Conservation (phyloP, 305 asterid species). For the Andrographis paniculata region DNA sequence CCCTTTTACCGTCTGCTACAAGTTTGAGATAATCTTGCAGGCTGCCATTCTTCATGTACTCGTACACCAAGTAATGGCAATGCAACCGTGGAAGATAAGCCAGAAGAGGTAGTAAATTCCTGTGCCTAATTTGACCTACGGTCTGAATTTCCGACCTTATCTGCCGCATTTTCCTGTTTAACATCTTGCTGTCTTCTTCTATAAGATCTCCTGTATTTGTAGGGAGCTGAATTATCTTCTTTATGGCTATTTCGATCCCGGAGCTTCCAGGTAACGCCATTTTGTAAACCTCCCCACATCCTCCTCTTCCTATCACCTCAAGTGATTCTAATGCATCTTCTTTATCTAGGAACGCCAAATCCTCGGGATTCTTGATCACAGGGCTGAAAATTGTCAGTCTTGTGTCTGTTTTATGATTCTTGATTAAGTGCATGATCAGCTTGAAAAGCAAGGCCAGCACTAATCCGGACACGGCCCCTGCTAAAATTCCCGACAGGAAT, state of each 20-base stretch:
- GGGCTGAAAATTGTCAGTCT: slow-evolving; percentile 57
- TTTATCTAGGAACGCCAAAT: slow-evolving; percentile 58
- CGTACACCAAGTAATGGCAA: slow-evolving; percentile 69
- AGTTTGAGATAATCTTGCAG: slow-evolving; percentile 37
- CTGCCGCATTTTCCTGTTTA: slow-evolving; percentile 66
- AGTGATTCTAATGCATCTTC: slow-evolving; percentile 55
- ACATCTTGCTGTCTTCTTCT: slow-evolving; percentile 40
- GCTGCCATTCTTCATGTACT: slow-evolving; percentile 62
- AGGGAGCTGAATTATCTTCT: slow-evolving; percentile 50
- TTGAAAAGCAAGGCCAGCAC: slow-evolving; percentile 27
- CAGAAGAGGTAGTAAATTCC: slow-evolving; percentile 58
- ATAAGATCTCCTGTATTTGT: slow-evolving; percentile 45
- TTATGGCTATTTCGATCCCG: slow-evolving; percentile 69
- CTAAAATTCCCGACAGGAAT: slow-evolving; percentile 40
- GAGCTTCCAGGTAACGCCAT: slow-evolving; percentile 58
- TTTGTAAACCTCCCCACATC: slow-evolving; percentile 78
- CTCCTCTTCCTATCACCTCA: slow-evolving; percentile 68
- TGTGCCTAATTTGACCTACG: slow-evolving; percentile 72
- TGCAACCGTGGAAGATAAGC: slow-evolving; percentile 65
- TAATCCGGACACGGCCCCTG: slow-evolving; percentile 34
- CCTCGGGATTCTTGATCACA: slow-evolving; percentile 65
- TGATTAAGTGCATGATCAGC: slow-evolving; percentile 26
- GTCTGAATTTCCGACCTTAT: slow-evolving; percentile 73
- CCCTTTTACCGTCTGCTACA: slow-evolving; percentile 30
- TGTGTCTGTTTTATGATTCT: slow-evolving; percentile 23